Evolutionary conservation across 371 early-diverging fungal genomes (phyloP).

Genomic region (Entomophthora muscae): DNA sequence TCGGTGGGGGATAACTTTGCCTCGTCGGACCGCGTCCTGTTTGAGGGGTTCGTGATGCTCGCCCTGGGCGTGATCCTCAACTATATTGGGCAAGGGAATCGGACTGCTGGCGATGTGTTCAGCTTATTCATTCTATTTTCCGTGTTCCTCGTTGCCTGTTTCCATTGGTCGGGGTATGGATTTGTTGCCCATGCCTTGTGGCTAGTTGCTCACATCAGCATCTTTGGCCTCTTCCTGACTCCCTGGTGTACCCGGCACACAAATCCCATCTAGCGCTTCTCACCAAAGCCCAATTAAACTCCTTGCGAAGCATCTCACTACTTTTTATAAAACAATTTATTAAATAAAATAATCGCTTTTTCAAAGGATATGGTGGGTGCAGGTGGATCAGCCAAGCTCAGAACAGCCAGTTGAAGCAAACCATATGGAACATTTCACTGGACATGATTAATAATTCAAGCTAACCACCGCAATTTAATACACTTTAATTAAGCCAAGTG

Average conservation of each 20-base stretch:
- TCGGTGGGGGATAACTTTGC: background rate
- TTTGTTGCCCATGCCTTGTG: background rate
- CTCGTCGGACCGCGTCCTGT: background rate
- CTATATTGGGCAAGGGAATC: background rate
- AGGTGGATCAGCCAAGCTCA: too few relatives aligned
- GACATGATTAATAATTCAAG: too few relatives aligned
- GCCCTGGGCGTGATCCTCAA: conserved; percentile 4
- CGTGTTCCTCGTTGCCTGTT: background rate
- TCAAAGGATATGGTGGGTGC: too few relatives aligned
- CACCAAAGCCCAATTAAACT: too few relatives aligned
- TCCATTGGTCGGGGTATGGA: background rate
- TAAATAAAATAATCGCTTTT: too few relatives aligned
- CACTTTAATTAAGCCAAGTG: too few relatives aligned
- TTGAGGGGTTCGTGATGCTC: conserved; percentile 9
- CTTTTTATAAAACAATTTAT: too few relatives aligned
- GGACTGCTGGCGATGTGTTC: conserved; percentile 4
- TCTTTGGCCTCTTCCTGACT: conserved; percentile 5
- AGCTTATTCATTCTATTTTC: background rate
- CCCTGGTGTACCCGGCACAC: conserved; percentile 3
- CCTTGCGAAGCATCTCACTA: too few relatives aligned
- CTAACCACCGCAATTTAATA: too few relatives aligned
- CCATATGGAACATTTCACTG: too few relatives aligned
- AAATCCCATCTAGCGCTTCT: conserved; percentile 1
- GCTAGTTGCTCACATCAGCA: background rate
- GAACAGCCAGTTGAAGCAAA: too few relatives aligned